phyloP scores from a whole-genome alignment of 2,329 filamentous ascomycete genomes.

The Cladosporium sp. region DNA sequence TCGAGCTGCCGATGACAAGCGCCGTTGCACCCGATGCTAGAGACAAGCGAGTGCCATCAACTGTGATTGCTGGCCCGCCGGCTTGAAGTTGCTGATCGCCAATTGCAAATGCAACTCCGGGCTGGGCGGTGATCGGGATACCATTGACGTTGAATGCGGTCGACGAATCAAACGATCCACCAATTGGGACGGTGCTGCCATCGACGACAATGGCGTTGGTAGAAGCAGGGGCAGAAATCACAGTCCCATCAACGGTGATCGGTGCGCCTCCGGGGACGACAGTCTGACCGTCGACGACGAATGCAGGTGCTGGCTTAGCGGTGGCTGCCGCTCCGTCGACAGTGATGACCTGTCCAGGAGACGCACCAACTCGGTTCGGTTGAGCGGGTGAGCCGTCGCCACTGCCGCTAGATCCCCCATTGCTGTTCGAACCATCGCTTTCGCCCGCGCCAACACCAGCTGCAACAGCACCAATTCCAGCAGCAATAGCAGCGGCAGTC shows the following conservation, averaged over 20 bases:
- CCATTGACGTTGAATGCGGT: constrained; percentile 24
- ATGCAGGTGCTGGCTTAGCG: constrained; percentile 19
- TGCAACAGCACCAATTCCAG: constrained; percentile 8
- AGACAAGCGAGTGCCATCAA: constrained; percentile 33
- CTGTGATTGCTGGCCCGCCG: constrained; percentile 32
- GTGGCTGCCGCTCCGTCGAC: constrained; percentile 16
- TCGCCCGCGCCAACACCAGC: not conserved
- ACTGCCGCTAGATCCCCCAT: not conserved
- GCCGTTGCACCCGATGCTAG: constrained; percentile 34
- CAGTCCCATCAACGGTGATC: constrained; percentile 21
- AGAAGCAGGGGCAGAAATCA: constrained; percentile 16
- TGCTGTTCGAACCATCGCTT: not conserved
- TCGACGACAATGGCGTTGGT: constrained; percentile 20
- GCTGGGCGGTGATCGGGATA: constrained; percentile 23
- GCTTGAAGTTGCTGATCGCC: constrained; percentile 33
- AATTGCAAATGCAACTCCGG: constrained; percentile 25
- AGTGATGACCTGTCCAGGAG: constrained; percentile 12
- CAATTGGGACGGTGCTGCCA: constrained; percentile 15
- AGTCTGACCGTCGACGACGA: constrained; percentile 28
- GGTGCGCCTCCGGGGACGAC: constrained; percentile 24
- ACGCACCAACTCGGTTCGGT: constrained; percentile 5
- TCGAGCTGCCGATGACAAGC: constrained; percentile 32
- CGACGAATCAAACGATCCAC: constrained; percentile 8
- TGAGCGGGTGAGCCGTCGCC: not conserved
- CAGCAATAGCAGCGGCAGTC: constrained; percentile 11